Evolutionary conservation across 768 basidiomycete species (phyloP), one percentile per base, ranked within the genome.

Genomic region (Hypsizygus marmoreus): DNA sequence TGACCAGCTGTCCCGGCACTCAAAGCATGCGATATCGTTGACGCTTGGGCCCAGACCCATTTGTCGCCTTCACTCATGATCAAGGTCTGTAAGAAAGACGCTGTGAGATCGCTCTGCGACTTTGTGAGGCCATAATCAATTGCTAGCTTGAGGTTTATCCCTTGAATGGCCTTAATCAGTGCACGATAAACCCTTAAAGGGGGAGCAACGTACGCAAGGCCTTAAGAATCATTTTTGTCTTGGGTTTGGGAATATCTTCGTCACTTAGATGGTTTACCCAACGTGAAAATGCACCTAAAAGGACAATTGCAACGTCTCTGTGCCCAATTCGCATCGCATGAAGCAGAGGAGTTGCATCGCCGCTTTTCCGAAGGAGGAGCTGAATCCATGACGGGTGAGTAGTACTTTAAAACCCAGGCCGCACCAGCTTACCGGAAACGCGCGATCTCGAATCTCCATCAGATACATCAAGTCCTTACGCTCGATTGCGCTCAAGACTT

Each of bases 11-110:
- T 77, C 0, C 86, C 86, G 1, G 78, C 72, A 32, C 81, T 79
- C 45, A 97, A 69, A 2, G 91, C 85, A 32, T 85, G 76, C 0
- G 82, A 76, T 43, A 94, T 71, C 35, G 80, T 81, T 13, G 79
- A 75, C 3, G 84, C 78, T 48, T 92, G 81, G 2, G 81, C 76
- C 47, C 72, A 72, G n/a, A 98, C 79, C 90, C 91, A 97, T 50
- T 81, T 78, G 55, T 95, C 90, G 12, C 95, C 95, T 72, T 97
- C 94, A 45, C 89, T 92, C 95, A 97, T 97, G 55, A 98, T 82
- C 26, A 97, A 71, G 12, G 92, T 92, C 69, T 98, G 95, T 57
- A 98, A 72, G 66, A 95, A 97, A 0, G 91, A 93, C 4, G 95
- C 89, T 39, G 91, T 88, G 34, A 98, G 76, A 58, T 91, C 86